Conservation (phyloP, 345 rosid species). For the Balakata baccata region DNA sequence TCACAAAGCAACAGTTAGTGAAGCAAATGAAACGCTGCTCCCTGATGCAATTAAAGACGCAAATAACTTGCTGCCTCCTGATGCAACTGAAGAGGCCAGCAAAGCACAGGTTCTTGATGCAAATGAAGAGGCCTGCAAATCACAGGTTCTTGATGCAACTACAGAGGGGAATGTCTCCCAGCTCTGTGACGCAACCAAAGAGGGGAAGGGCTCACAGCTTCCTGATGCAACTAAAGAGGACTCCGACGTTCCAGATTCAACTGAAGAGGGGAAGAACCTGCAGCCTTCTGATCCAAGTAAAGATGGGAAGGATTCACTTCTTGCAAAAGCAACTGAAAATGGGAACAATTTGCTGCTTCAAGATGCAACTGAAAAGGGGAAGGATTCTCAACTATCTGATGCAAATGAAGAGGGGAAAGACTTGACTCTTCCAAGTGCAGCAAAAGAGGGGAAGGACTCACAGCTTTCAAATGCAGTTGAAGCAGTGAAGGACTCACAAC, state of each 20-base stretch:
- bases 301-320: neutral
- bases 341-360: neutral
- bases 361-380: neutral
- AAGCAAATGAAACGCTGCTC: slow-evolving; percentile 10
- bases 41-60: neutral
- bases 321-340: slow-evolving; percentile 5
- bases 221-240: slow-evolving; percentile 6
- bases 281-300: slow-evolving; percentile 2
- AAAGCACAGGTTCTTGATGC: neutral
- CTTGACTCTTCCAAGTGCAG: neutral
- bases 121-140: neutral
- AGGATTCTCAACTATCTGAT: slow-evolving; percentile 2
- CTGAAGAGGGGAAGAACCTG: neutral
- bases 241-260: neutral
- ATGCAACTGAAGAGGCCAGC: neutral
- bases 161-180: neutral
- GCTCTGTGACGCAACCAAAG: slow-evolving; percentile 1
- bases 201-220: neutral
- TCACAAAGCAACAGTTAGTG: neutral
- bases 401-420: slow-evolving; percentile 4
- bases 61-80: neutral
- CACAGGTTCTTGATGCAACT: neutral
- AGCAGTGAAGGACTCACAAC: slow-evolving; percentile 8
- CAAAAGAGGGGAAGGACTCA: neutral
- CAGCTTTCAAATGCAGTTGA: neutral